Evolutionary conservation across 257 asterid genomes (phyloP), one percentile per base, ranked within the genome.

Genomic region (Anisodus acutangulus): DNA sequence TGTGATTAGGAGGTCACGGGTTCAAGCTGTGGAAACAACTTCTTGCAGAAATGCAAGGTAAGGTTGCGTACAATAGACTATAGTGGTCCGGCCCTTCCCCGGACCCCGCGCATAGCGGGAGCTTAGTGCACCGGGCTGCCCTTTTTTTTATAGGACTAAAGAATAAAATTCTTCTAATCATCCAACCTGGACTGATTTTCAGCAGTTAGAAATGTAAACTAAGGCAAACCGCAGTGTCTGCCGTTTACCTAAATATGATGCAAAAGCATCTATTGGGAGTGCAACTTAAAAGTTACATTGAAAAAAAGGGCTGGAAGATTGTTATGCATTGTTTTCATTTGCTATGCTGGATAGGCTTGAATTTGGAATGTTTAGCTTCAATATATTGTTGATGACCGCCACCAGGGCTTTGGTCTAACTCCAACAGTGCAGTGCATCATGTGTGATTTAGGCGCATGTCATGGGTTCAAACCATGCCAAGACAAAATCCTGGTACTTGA

Each of bases 281-380:
- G 8, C 81, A 74, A 22, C 3, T 74, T 49, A 26, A 49, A 69
- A 49, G 45, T 19, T 22, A 22, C 53, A 74, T 74, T 11, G 19
- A 74, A 59, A 74, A 22, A 41, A 74, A 74, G 49, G 22, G 81
- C 49, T 49, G 15, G 62, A 13, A 49, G 60, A 74, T 12, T 31
- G 3, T 47, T 74, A 49, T 45, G 58, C 55, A 45, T n/a, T 71
- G 5, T 4, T 45, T n/a, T 49, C 45, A 74, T 62, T 26, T 74
- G 7, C 22, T 22, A 11, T 3, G 62, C 9, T 22, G 45, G 22
- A 51, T 13, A 74, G 62, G 45, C 62, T 49, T 11, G 62, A 6
- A 11, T 49, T 51, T 12, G 9, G 10, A 74, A 74, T 74, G 81
- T 74, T 22, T 49, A 72, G 59, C 60, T 72, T 72, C 80, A 47